Base-by-base conservation (phyloP, 176 grass and related monocot species). In the Dendrocalamus sinicus region DNA sequence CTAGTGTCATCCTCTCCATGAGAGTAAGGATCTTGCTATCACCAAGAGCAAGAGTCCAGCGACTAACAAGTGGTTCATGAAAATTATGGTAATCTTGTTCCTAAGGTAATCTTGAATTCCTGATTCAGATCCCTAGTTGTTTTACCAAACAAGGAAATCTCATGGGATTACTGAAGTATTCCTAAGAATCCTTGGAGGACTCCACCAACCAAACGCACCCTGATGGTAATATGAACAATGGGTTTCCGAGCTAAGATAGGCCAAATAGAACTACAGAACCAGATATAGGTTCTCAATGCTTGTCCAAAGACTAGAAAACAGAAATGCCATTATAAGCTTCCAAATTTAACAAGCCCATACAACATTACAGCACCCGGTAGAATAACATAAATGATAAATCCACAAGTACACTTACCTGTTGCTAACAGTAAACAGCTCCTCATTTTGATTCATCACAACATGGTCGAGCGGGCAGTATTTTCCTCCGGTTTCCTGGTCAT, bases 381-480 rank as follows among this genome's bases (percentile, higher is more conserved):
- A 14, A 66, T 75, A 32, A 53, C 2, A 84, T 0, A 51, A 84
- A 51, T 84, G 47, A 30, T 12, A 52, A 19, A 30, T 54, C 23
- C 5, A 68, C 46, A 54, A 46, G 47, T 58, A 73, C 86, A 80
- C 54, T 65, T 85, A 95, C 95, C 93, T 98, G 89, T 98, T 98
- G 85, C 95, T 98, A 72, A 98, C 93, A 72, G 93, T 92, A 87
- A 94, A 94, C 40, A 94, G 60, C 79, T 94, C 93, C 62, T 88
- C 90, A 64, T 88, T 73, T 52, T 92, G 93, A 62, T 94, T 88
- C 74, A 94, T 92, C 32, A 83, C 76, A 83, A 94, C 81, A 90
- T 94, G 81, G 17, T 92, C 93, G 15, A 94, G 88, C 44, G 85
- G 93, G 65, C 91, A 93, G 73, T 98, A 93, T 53, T 95, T 87